phyloP scores from a whole-genome alignment of 2,329 filamentous ascomycete genomes.

The Blumeriella jaapii region DNA sequence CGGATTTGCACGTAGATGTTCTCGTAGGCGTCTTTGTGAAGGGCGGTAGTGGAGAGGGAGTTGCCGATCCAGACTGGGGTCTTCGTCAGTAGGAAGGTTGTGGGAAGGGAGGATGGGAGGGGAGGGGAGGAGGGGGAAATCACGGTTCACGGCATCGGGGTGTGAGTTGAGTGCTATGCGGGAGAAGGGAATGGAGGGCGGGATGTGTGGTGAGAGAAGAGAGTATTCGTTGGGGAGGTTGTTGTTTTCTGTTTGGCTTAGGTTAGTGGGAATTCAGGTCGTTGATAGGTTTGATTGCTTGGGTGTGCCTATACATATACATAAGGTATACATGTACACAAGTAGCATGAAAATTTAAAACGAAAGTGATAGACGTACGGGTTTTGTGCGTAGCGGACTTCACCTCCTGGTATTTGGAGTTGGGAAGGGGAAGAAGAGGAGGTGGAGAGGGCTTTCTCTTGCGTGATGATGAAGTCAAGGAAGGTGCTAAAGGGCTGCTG shows the following conservation, averaged over 20 bases:
- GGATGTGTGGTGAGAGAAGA: slow-evolving; percentile 50
- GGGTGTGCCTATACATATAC: too few relatives aligned
- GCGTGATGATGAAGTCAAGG: slow-evolving; percentile 46
- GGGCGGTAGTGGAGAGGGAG: slow-evolving; percentile 52
- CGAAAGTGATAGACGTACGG: slow-evolving; percentile 35
- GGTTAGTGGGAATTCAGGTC: neutral
- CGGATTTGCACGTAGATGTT: slow-evolving; percentile 71
- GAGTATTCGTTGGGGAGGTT: slow-evolving; percentile 66
- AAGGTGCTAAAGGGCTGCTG: slow-evolving; percentile 50
- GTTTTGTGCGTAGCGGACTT: slow-evolving; percentile 67
- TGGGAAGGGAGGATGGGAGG: neutral
- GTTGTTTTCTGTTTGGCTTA: slow-evolving; percentile 51
- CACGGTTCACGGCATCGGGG: slow-evolving; percentile 67
- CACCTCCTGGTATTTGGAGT: slow-evolving; percentile 24
- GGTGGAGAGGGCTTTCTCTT: slow-evolving; percentile 34
- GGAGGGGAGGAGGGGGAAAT: neutral
- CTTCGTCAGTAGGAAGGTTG: too few relatives aligned
- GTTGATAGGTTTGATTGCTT: too few relatives aligned
- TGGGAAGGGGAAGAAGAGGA: neutral
- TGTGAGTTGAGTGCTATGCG: slow-evolving; percentile 53
- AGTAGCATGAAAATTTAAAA: neutral
- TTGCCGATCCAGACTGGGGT: slow-evolving; percentile 56
- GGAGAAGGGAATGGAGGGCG: slow-evolving; percentile 56
- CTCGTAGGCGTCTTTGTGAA: slow-evolving; percentile 79
- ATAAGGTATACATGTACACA: neutral